Conservation (phyloP, 2,329 filamentous ascomycete species). For the Alternaria rosae region DNA sequence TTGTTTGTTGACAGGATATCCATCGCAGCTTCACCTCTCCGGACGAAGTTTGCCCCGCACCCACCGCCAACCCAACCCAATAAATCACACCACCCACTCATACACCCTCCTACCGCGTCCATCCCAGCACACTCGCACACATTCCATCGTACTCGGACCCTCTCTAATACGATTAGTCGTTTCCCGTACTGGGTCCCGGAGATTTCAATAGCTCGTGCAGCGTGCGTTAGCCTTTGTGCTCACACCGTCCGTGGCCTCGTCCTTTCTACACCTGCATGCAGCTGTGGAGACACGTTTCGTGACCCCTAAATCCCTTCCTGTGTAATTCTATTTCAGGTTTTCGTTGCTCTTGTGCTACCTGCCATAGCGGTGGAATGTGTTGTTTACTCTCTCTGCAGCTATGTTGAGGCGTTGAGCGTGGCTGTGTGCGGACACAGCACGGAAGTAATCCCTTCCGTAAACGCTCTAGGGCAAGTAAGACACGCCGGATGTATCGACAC, state of each 20-base stretch:
- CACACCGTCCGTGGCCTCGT: background rate
- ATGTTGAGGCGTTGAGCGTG: background rate
- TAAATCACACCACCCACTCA: background rate
- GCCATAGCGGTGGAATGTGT: background rate
- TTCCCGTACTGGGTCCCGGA: constrained; percentile 2
- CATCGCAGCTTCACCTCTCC: background rate
- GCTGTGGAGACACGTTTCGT: constrained; percentile 10
- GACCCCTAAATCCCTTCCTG: background rate
- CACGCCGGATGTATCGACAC: background rate
- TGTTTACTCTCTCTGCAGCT: background rate
- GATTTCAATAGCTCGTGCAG: constrained; percentile 25
- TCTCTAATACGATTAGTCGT: background rate
- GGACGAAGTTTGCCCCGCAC: background rate
- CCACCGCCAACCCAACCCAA: background rate
- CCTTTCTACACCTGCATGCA: background rate
- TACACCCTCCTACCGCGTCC: background rate
- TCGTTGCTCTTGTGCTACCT: background rate
- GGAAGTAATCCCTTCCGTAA: no score
- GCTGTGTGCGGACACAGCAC: background rate
- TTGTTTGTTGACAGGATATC: background rate
- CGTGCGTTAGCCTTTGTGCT: constrained; percentile 6
- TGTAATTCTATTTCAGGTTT: background rate
- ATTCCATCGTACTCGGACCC: constrained; percentile 1
- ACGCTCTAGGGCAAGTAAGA: background rate
- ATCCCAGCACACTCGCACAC: background rate